Conservation (phyloP, 2,329 filamentous ascomycete species). For the Ophiostoma himal-ulmi region DNA sequence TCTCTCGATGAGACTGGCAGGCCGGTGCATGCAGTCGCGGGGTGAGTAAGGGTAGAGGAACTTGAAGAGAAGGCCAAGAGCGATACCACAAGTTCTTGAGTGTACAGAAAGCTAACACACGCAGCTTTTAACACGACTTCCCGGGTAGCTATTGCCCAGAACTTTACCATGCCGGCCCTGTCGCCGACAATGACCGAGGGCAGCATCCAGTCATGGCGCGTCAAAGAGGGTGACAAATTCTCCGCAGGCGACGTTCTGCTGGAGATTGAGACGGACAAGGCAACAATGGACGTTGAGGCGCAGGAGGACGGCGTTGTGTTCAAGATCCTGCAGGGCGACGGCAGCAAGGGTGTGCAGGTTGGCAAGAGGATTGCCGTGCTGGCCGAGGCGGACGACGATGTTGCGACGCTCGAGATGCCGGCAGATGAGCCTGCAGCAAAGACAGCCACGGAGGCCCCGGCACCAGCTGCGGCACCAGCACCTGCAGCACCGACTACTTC, state of each 20-base stretch:
- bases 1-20: constrained; percentile 28
- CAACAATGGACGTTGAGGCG: constrained; percentile 89
- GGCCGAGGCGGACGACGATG: constrained; percentile 74
- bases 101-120: constrained; percentile 9
- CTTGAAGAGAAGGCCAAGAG: background rate
- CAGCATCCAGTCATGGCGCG: constrained; percentile 77
- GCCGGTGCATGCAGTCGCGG: constrained; percentile 22
- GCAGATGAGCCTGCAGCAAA: constrained; percentile 49
- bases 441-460: constrained; percentile 21
- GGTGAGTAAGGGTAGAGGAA: constrained; percentile 13
- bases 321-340: constrained; percentile 71
- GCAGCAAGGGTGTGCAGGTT: constrained; percentile 70
- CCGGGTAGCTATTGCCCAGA: constrained; percentile 65
- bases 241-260: constrained; percentile 78
- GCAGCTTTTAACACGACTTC: constrained; percentile 60
- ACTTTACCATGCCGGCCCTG: constrained; percentile 85
- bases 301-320: constrained; percentile 82
- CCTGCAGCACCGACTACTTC: constrained; percentile 12
- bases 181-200: constrained; percentile 93
- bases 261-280: constrained; percentile 92
- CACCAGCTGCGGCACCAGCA: background rate
- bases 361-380: constrained; percentile 76
- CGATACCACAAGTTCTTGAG: background rate
- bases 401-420: constrained; percentile 67
- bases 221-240: constrained; percentile 82